Evolutionary conservation across 305 asterid genomes (phyloP), one percentile per base, ranked within the genome.

Genomic region (Fraxinus dipetala): DNA sequence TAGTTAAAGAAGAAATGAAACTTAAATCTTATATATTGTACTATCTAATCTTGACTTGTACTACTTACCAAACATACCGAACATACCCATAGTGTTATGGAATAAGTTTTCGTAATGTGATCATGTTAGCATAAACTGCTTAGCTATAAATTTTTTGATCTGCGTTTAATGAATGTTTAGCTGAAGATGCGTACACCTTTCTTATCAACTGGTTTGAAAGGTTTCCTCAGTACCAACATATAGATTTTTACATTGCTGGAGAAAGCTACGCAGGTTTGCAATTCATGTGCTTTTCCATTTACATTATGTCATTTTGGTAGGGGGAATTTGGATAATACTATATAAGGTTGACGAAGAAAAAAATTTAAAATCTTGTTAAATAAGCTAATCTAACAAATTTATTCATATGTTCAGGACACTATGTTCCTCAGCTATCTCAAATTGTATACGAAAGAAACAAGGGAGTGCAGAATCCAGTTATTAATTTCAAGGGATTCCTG

Each of bases 401-500:
- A 8, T 82, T 83, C 83, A 24, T 78, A 22, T 75, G 80, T 85
- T 48, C 90, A 96, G 99, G 99, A 70, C 99, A 96, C 87, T 96
- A 91, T 88, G 97, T 96, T 86, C 99, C 99, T 48, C 98, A 96
- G 92, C 87, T 96, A 36, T 92, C 98, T 78, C 92, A 93, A 83
- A 78, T 96, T 59, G 74, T 96, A n/a, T 85, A 89, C 70, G 85
- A 89, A 84, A 90, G 86, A 77, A 94, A 93, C 90, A 92, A 89
- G 84, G 98, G 98, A 78, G 77, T 87, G 73, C 83, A 90, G 82
- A 91, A 93, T 63, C 98, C 99, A 11, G 86, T 90, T 75, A 91
- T 94, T 40, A 94, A 93, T 81, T 91, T 96, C 91, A 96, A 94
- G 89, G 99, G 99, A 78, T 93, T 96, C 90, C 2, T 96, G 98